phyloP scores from a whole-genome alignment of 2,329 filamentous ascomycete species.

The Fulvia fulva region DNA sequence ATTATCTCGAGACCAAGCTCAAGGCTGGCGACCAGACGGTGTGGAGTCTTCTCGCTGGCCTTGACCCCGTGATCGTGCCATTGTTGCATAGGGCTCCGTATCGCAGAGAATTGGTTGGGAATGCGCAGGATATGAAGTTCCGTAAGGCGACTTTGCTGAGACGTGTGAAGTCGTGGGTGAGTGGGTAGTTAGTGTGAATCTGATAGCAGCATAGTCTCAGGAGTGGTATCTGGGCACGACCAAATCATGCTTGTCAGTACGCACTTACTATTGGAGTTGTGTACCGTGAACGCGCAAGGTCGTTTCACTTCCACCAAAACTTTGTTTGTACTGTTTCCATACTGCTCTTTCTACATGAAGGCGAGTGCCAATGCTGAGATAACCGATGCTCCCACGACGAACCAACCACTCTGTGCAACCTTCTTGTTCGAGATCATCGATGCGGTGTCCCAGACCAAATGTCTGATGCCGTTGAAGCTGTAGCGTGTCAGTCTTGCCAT shows the following conservation, averaged over 20 bases:
- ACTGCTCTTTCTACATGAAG: constrained; percentile 28
- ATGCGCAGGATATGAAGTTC: too few relatives aligned
- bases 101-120: too few relatives aligned
- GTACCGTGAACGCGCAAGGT: not conserved
- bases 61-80: too few relatives aligned
- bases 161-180: too few relatives aligned
- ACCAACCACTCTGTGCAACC: constrained; percentile 63
- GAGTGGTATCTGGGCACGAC: too few relatives aligned
- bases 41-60: too few relatives aligned
- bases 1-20: too few relatives aligned
- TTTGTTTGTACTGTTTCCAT: not conserved
- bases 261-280: not conserved
- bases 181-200: too few relatives aligned
- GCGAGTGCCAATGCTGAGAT: constrained; percentile 48
- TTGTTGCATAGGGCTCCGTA: too few relatives aligned
- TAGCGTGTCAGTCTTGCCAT: not conserved
- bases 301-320: not conserved
- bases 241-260: not conserved
- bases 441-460: constrained; percentile 67
- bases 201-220: too few relatives aligned
- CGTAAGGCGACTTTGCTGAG: too few relatives aligned
- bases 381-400: constrained; percentile 55
- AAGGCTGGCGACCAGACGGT: too few relatives aligned
- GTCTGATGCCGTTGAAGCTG: constrained; percentile 63
- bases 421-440: constrained; percentile 59